phyloP scores from a whole-genome alignment of 495 filamentous ascomycete species.

The Barbatosphaeria neglecta region DNA sequence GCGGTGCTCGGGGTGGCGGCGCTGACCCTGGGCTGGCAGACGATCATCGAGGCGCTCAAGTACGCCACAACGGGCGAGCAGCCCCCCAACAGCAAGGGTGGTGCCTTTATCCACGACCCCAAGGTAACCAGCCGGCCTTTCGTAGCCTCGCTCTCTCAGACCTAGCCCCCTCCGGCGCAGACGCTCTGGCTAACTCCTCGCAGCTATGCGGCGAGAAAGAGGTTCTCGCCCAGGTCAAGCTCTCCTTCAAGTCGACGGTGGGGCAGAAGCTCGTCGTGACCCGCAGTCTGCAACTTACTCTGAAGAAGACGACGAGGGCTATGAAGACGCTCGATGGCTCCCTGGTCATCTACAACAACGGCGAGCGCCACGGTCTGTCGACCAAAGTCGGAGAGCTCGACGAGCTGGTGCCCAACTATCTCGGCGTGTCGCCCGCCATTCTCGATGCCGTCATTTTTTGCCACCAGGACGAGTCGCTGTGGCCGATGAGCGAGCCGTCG shows the following conservation, averaged over 20 bases:
- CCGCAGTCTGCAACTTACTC: conserved; percentile 69
- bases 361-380: conserved; percentile 68
- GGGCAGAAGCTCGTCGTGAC: conserved; percentile 70
- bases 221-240: conserved; percentile 81
- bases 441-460: conserved; percentile 95
- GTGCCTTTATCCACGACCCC: conserved; percentile 94
- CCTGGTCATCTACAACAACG: conserved; percentile 61
- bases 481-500: conserved; percentile 88
- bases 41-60: conserved; percentile 97
- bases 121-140: too few relatives aligned
- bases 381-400: conserved; percentile 70
- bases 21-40: conserved; percentile 33
- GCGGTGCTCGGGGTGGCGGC: not conserved
- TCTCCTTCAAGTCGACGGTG: conserved; percentile 67
- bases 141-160: too few relatives aligned
- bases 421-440: conserved; percentile 83
- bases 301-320: conserved; percentile 63
- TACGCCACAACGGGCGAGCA: conserved; percentile 93
- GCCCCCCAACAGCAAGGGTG: conserved; percentile 85
- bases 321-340: conserved; percentile 75
- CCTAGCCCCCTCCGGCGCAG: not conserved
- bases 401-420: conserved; percentile 68
- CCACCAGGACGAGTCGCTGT: conserved; percentile 94
- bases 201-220: conserved; percentile 80
- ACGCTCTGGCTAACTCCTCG: not conserved